Base-by-base conservation (phyloP, 768 basidiomycete species). In the Pleurotus tuoliensis region DNA sequence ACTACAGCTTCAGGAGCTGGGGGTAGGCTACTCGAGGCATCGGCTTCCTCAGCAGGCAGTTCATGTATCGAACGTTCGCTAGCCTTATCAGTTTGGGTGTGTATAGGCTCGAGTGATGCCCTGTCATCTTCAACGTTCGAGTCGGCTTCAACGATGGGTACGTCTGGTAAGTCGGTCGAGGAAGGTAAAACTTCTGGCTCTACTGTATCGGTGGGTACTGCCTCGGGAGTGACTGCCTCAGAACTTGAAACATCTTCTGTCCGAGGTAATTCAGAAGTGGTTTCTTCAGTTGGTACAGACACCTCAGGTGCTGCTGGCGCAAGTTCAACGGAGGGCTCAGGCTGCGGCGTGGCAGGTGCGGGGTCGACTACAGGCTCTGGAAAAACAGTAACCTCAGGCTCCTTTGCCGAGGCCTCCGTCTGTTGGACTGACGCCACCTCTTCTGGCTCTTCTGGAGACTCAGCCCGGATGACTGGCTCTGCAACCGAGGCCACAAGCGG, bases 131-230 rank as follows among this genome's bases (percentile, higher is more conserved):
- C 48, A 7, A 61, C 27, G 3, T 58, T 58, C 12, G 63, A 58
- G n/a, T 45, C 55, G 39, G 46, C 39, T 22, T 64, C 63, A 20
- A 64, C 63, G 38, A 62, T 57, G 15, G 63, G 63, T 24, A 64
- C 61, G 9, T 57, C 59, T 3, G 58, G 54, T 25, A 64, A 44
- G 25, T 57, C 56, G 18, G 60, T 57, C 3, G 57, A 40, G 9
- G 37, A 43, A 15, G 61, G 52, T 44, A 44, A n/a, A 12, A 55
- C 55, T 11, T 55, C 56, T 5, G 44, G 56, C n/a, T 44, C 41
- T 9, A 11, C 9, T 0, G 30, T 11, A 34, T 11, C 30, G 30
- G 56, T 60, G 18, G 57, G 60, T 27, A 61, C 47, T 3, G n/a
- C 43, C 43, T 44, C 43, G n/a, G 43, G 43, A 22, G 43, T 13